phyloP scores from a whole-genome alignment of 352 stramenopile genomes.

The Paralagenidium karlingii region DNA sequence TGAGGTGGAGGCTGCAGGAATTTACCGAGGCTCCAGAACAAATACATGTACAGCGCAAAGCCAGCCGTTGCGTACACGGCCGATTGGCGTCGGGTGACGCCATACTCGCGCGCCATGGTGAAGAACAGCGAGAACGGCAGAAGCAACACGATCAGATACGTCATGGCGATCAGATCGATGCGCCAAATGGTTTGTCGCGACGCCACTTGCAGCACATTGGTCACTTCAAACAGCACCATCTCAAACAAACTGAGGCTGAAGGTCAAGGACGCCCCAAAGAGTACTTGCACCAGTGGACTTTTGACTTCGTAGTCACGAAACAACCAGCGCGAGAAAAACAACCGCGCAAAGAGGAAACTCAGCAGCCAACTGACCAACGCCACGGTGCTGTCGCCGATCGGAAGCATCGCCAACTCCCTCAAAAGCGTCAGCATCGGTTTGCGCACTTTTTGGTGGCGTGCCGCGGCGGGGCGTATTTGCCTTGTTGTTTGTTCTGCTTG shows the following conservation, averaged over 20 bases:
- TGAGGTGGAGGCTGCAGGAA: constrained; percentile 6
- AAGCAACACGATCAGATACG: constrained; percentile 62
- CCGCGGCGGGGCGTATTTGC: no score
- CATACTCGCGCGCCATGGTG: constrained; percentile 52
- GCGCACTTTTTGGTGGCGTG: no score
- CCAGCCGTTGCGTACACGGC: constrained; percentile 8
- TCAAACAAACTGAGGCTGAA: constrained; percentile 74
- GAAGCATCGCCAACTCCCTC: constrained; percentile 11
- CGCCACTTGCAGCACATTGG: constrained; percentile 38
- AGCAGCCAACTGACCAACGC: constrained; percentile 25
- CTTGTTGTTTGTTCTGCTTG: no score
- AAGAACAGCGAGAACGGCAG: constrained; percentile 68
- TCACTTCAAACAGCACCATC: constrained; percentile 73
- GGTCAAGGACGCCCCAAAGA: constrained; percentile 63
- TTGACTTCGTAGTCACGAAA: constrained; percentile 78
- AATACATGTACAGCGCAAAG: constrained; percentile 49
- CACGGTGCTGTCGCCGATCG: constrained; percentile 13
- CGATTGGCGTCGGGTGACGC: constrained; percentile 14
- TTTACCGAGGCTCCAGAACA: constrained; percentile 55
- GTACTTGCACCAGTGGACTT: constrained; percentile 22
- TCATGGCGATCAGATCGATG: constrained; percentile 63
- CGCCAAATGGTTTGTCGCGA: constrained; percentile 69
- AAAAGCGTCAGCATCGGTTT: no score
- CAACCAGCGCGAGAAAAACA: constrained; percentile 77
- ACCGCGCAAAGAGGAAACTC: constrained; percentile 54